Base-by-base conservation (phyloP, 441 rosid genomes). In the Brassica hybrid region DNA sequence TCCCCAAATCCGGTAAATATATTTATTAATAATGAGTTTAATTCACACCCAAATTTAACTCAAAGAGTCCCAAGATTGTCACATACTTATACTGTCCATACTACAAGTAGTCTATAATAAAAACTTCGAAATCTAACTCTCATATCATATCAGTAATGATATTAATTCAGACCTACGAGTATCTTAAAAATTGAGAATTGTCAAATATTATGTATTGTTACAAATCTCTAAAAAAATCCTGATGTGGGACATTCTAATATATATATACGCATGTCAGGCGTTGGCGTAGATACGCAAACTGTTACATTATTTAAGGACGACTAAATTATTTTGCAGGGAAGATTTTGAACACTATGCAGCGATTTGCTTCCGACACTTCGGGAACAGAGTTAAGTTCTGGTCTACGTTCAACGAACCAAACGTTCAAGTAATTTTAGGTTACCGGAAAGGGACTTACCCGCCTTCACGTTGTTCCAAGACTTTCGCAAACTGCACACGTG, bases 341-440 rank as follows among this genome's bases (percentile, higher is more conserved):
- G 98, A 90, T 80, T 93, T 91, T 59, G 79, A 78, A 66, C 79
- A 83, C 38, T 89, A 78, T 59, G 88, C 94, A 57, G 86, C 84
- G 5, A 74, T 85, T 32, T 93, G 96, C 79, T 91, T 91, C 84
- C 80, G 30, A 57, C 23, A 79, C 83, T 91, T 91, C 21, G 96
- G 98, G 10, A 84, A 88, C 70, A 75, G 85, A 36, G 89, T 91
- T 67, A 90, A 87, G 43, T 82, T 85, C 10, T 91, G 93, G 92
- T 59, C 61, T 2, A 89, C 93, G 56, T 84, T 93, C 79, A 93
- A 91, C 65, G 96, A 93, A 85, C 94, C 94, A 5, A 91, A 93
- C 69, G 69, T 84, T 69, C 85, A 72, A 38, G 88, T 73, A 18
- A 65, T 34, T 64, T 70, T 76, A 9, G 84, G 92, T 10, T 93